Evolutionary conservation across 1,284 basidiomycete species (phyloP).

Genomic region (Xerocomus nothofagi): DNA sequence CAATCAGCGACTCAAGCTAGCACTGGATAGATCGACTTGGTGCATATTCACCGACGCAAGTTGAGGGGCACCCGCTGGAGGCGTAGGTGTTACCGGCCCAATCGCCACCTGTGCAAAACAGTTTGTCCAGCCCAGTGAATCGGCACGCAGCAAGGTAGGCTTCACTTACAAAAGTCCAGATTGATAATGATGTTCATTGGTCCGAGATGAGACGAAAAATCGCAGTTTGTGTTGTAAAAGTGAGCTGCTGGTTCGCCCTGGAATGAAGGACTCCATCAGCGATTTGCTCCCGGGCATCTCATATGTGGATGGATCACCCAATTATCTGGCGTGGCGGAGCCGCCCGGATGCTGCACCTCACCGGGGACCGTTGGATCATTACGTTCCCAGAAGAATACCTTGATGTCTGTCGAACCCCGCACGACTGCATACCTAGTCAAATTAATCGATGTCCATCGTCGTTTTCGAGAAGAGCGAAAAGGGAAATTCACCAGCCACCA

Average conservation of each 20-base stretch:
- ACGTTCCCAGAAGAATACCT: neutral
- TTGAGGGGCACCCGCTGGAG: neutral
- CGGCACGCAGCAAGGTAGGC: neutral
- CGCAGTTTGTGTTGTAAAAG: neutral
- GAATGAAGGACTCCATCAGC: neutral
- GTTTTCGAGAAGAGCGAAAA: neutral
- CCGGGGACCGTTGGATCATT: neutral
- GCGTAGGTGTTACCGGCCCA: neutral
- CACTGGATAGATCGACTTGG: neutral
- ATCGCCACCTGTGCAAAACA: neutral
- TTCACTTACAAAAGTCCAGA: neutral
- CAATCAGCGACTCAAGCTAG: neutral
- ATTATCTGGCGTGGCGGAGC: neutral
- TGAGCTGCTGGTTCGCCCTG: neutral
- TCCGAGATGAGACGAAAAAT: neutral
- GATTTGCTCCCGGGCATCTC: neutral
- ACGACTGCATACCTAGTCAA: neutral
- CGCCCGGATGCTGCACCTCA: neutral
- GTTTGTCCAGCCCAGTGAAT: neutral
- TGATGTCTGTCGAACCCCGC: neutral
- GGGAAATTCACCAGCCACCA: neutral
- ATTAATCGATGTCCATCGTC: neutral
- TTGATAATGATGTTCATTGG: neutral
- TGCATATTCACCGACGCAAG: neutral
- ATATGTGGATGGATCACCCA: neutral